phyloP scores from a whole-genome alignment of 106 monocot species.

The Apostasia shenzhenica region DNA sequence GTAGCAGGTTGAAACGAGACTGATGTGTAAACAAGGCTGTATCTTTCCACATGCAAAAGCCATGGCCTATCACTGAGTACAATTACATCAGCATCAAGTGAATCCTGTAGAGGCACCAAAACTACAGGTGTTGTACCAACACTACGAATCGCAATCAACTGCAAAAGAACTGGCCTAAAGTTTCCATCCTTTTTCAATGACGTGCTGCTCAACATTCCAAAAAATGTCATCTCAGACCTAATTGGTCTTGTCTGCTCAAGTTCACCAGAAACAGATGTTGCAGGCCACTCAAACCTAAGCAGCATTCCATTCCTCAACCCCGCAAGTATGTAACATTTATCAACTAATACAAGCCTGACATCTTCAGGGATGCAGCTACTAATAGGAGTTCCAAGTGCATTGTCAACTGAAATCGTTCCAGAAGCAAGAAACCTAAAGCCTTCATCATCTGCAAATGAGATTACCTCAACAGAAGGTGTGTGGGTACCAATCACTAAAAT shows the following conservation, averaged over 20 bases:
- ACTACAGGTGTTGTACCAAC: slow-evolving; percentile 81
- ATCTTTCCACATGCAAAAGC: slow-evolving; percentile 72
- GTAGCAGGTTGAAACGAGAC: slow-evolving; percentile 88
- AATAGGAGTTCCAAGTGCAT: slow-evolving; percentile 58
- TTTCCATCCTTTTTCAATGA: slow-evolving; percentile 10
- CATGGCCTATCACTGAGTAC: slow-evolving; percentile 87
- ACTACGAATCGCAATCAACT: slow-evolving; percentile 72
- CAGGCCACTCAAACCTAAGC: slow-evolving; percentile 89
- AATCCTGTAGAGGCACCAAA: slow-evolving; percentile 70
- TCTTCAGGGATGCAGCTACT: slow-evolving; percentile 85
- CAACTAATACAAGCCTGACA: slow-evolving; percentile 73
- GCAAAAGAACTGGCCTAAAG: slow-evolving; percentile 26
- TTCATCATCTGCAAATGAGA: slow-evolving; percentile 37
- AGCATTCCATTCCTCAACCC: slow-evolving; percentile 99
- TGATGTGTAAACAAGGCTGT: slow-evolving; percentile 82
- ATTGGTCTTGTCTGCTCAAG: slow-evolving; percentile 1
- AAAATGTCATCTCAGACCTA: background rate
- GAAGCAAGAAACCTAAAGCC: slow-evolving; percentile 42
- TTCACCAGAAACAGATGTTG: slow-evolving; percentile 1
- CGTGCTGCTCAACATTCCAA: background rate
- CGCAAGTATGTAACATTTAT: slow-evolving; percentile 63
- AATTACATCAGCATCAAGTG: slow-evolving; percentile 77
- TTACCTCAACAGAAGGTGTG: slow-evolving; percentile 76
- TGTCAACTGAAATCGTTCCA: slow-evolving; percentile 68
- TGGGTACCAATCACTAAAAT: slow-evolving; percentile 86